Percentiles rank a stretch among this genome's conserved stretches.
Evolutionary conservation across 2,329 filamentous ascomycete genomes (phyloP).

Genomic region (Epicoccum nigrum): DNA sequence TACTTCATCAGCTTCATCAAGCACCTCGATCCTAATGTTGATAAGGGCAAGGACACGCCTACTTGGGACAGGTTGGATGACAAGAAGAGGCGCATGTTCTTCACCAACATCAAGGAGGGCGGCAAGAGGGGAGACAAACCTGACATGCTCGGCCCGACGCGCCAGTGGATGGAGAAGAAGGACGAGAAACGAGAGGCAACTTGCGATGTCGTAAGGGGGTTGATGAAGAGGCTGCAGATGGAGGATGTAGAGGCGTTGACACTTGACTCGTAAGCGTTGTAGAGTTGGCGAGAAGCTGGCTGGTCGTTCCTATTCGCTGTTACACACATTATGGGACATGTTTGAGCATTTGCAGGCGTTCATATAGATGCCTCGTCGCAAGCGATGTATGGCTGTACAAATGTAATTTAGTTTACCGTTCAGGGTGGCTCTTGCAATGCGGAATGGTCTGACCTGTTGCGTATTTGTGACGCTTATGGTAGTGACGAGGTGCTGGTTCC

Average conservation of each 20-base stretch:
- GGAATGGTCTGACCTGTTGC: neutral
- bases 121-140: constrained; percentile 28
- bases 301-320: neutral
- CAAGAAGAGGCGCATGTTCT: constrained; percentile 33
- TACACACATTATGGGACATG: neutral
- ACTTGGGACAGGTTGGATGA: constrained; percentile 34
- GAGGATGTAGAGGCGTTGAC: constrained; percentile 26
- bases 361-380: constrained; percentile 9
- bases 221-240: constrained; percentile 39
- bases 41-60: constrained; percentile 21
- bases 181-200: constrained; percentile 29
- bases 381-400: constrained; percentile 11
- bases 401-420: neutral
- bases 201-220: constrained; percentile 25
- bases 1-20: constrained; percentile 45
- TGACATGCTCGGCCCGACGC: constrained; percentile 29
- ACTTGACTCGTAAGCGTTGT: constrained; percentile 8
- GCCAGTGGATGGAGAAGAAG: constrained; percentile 28
- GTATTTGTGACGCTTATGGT: neutral
- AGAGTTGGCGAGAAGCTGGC: too few relatives aligned
- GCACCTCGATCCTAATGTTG: constrained; percentile 39
- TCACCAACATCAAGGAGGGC: constrained; percentile 39
- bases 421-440: neutral
- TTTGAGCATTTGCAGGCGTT: constrained; percentile 12
- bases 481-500: neutral